Conservation (phyloP, 2,329 filamentous ascomycete species). For the Talaromyces albobiverticillius region DNA sequence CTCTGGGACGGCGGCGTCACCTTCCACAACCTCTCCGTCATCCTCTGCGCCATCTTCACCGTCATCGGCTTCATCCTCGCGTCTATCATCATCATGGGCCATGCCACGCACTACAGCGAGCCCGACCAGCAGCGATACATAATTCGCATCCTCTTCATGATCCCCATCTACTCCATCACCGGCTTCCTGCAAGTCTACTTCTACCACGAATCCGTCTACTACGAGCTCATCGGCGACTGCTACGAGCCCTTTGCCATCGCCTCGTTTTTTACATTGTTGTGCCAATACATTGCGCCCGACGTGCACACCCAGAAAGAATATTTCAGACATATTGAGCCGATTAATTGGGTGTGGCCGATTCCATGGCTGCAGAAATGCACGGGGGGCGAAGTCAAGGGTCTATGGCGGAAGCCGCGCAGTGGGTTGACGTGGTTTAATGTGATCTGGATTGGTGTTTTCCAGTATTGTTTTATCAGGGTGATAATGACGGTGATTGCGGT, state of each 20-base stretch:
- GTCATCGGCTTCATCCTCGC: constrained; percentile 51
- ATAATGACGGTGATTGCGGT: constrained; percentile 77
- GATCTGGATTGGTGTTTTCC: constrained; percentile 77
- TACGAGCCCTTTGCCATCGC: constrained; percentile 88
- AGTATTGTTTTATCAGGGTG: constrained; percentile 80
- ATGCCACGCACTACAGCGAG: constrained; percentile 59
- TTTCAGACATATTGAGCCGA: constrained; percentile 66
- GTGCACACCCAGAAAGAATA: constrained; percentile 78
- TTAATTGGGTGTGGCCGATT: constrained; percentile 73
- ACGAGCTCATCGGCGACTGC: constrained; percentile 74
- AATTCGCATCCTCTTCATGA: constrained; percentile 84
- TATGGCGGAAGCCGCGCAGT: constrained; percentile 71
- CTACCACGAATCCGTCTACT: constrained; percentile 77
- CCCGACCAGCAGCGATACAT: constrained; percentile 64
- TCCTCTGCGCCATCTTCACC: constrained; percentile 54
- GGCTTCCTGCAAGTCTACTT: constrained; percentile 70
- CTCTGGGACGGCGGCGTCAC: constrained; percentile 52
- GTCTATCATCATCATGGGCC: constrained; percentile 53
- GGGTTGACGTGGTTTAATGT: constrained; percentile 88
- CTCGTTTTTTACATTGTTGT: constrained; percentile 79
- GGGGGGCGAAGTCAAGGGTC: constrained; percentile 65
- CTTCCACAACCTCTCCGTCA: constrained; percentile 56
- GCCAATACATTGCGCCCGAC: constrained; percentile 73
- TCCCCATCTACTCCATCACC: constrained; percentile 74
- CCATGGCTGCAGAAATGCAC: constrained; percentile 68